A percentile compares a stretch with the other conserved stretches of the same genome.
These are phyloP conservation scores for Pseudocercospora fijiensis DNA, from an alignment of 2,329 filamentous ascomycete genomes.

Conservation along the genomic window DNA sequence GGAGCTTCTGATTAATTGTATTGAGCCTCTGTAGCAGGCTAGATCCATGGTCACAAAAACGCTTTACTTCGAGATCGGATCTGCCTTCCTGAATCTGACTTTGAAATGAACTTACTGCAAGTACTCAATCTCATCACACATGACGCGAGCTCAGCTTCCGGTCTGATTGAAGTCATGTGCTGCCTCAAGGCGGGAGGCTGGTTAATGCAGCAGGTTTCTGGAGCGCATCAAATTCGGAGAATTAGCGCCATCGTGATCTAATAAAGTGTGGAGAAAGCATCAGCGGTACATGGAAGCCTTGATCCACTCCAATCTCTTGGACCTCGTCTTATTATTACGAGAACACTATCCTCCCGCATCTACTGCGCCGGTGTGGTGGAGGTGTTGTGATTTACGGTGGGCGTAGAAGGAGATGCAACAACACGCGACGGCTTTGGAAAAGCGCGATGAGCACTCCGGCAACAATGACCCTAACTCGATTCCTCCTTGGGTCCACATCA, in stretches of 20 bases:
- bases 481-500: conserved; percentile 41
- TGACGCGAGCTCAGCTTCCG: neutral
- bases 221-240: neutral
- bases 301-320: neutral
- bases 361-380: conserved; percentile 2
- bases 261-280: neutral
- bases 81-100: neutral
- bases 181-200: neutral
- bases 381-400: neutral
- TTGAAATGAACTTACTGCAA: neutral
- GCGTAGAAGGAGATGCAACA: conserved; percentile 26
- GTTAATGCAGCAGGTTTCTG: neutral
- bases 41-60: neutral
- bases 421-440: conserved; percentile 17
- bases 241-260: neutral
- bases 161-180: neutral
- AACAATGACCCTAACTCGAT: conserved; percentile 34
- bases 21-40: neutral
- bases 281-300: neutral
- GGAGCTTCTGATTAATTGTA: too few relatives aligned
- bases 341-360: neutral
- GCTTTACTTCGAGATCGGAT: neutral
- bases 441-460: neutral
- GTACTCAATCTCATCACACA: neutral
- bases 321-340: neutral